These are phyloP conservation scores for Mortierella sp. DNA, from an alignment of 371 early-diverging fungal genomes.

Conservation along the genomic window DNA sequence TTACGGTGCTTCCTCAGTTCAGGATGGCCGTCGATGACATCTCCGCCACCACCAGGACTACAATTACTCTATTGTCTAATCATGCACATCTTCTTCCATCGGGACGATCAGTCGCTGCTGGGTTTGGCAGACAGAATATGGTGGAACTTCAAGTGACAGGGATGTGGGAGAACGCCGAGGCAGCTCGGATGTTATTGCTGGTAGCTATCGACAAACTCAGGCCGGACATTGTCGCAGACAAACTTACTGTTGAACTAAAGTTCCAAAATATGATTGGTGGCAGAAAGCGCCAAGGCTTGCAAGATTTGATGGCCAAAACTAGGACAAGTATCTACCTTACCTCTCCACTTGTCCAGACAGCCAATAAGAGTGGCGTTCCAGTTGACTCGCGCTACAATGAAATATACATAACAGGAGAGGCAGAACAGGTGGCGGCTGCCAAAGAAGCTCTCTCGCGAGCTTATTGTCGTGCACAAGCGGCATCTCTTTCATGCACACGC, in stretches of 20 bases:
- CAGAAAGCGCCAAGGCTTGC: constrained; percentile 74
- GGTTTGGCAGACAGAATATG: constrained; percentile 32
- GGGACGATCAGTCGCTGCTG: constrained; percentile 3
- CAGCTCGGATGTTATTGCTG: constrained; percentile 34
- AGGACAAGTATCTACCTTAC: constrained; percentile 83
- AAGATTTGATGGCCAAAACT: constrained; percentile 80
- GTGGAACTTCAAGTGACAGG: constrained; percentile 45
- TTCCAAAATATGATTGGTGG: constrained; percentile 79
- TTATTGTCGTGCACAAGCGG: constrained; percentile 24
- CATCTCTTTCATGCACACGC: constrained; percentile 31
- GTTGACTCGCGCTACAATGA: constrained; percentile 53
- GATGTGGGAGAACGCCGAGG: constrained; percentile 51
- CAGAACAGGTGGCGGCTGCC: constrained; percentile 44
- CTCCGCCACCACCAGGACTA: constrained; percentile 34
- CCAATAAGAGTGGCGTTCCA: constrained; percentile 41
- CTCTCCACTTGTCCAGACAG: constrained; percentile 66
- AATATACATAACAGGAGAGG: constrained; percentile 57
- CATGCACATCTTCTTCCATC: not conserved
- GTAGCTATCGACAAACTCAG: constrained; percentile 52
- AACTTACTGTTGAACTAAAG: constrained; percentile 53
- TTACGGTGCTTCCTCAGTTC: constrained; percentile 34
- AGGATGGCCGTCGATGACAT: constrained; percentile 37
- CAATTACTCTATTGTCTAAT: constrained; percentile 37
- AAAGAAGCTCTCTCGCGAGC: constrained; percentile 34
- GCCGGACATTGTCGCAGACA: constrained; percentile 58